A percentile compares a stretch with the other conserved stretches of the same genome.
Evolutionary conservation across 805 yeast genomes (phyloP).

Genomic region (Zygotorulaspora chibaensis): DNA sequence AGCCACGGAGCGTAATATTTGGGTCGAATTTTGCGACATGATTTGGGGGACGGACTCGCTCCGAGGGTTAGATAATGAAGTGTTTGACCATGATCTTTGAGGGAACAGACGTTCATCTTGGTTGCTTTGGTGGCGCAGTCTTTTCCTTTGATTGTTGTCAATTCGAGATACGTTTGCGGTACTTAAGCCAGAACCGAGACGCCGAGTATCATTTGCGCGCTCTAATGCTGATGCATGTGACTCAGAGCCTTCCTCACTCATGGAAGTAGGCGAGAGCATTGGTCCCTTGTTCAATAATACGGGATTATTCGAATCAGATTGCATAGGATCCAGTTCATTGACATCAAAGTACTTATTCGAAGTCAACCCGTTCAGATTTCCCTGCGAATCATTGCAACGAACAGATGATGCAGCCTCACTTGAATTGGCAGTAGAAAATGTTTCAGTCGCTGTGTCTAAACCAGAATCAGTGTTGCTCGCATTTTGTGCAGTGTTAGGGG

Average conservation of each 20-base stretch:
- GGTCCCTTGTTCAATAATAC: conserved; percentile 14
- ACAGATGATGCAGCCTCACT: conserved; percentile 12
- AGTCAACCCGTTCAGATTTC: conserved; percentile 2
- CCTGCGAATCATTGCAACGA: conserved; percentile 8
- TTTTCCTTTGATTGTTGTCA: conserved; percentile 19
- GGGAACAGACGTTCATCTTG: conserved; percentile 11
- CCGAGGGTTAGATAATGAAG: conserved; percentile 11
- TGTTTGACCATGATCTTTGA: conserved; percentile 16
- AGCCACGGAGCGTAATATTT: conserved; percentile 9
- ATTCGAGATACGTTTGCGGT: conserved; percentile 17
- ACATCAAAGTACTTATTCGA: conserved; percentile 13
- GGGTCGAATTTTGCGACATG: conserved; percentile 6
- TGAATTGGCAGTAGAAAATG: conserved; percentile 12
- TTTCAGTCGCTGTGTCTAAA: conserved; percentile 11
- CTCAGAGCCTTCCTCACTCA: conserved; percentile 58
- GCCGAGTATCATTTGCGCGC: conserved; percentile 9
- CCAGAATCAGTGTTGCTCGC: conserved; percentile 15
- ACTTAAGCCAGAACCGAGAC: conserved; percentile 8
- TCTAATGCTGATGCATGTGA: conserved; percentile 28
- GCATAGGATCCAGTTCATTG: conserved; percentile 10
- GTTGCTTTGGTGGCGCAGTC: conserved; percentile 13
- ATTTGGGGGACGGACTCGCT: conserved; percentile 6
- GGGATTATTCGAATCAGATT: conserved; percentile 4
- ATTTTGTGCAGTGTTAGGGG: conserved; percentile 8
- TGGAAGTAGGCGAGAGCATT: conserved; percentile 57